Evolutionary conservation across 2,329 filamentous ascomycete species (phyloP).

Genomic region (Cercospora sp.): DNA sequence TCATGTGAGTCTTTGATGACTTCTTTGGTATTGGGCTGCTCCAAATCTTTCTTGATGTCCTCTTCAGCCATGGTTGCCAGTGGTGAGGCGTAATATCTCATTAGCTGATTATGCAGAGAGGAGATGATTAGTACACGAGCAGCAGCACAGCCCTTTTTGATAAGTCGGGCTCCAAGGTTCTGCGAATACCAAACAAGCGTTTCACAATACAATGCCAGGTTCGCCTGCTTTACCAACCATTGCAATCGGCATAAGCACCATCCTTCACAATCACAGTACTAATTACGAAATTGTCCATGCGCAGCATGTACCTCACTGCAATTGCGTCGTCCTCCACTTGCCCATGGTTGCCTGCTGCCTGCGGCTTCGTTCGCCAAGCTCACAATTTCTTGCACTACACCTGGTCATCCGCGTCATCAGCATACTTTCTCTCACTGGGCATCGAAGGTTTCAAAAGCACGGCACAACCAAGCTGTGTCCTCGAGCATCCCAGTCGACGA

Average conservation of each 20-base stretch:
- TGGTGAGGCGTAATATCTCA: slow-evolving; percentile 6
- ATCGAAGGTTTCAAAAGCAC: background rate
- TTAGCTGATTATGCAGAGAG: background rate
- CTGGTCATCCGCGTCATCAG: slow-evolving; percentile 8
- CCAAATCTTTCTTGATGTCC: background rate
- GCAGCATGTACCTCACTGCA: background rate
- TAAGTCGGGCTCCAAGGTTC: slow-evolving; percentile 7
- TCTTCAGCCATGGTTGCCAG: slow-evolving; percentile 13
- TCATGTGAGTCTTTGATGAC: background rate
- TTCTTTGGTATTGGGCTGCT: background rate
- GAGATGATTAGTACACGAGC: background rate
- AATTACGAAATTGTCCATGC: background rate
- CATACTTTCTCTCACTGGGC: background rate
- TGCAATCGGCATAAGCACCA: slow-evolving; percentile 4
- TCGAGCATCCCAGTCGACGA: background rate
- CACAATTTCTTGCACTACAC: slow-evolving; percentile 1
- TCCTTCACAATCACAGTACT: background rate
- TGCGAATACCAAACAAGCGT: slow-evolving; percentile 9
- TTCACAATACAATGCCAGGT: slow-evolving; percentile 6
- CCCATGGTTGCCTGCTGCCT: background rate
- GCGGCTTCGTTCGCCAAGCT: slow-evolving; percentile 2
- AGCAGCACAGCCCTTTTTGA: slow-evolving; percentile 10
- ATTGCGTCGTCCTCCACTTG: background rate
- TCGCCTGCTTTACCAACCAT: slow-evolving; percentile 4
- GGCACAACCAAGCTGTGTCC: background rate